Conservation (phyloP, 176 grass and related monocot genomes). For the Triticum timopheevii region DNA sequence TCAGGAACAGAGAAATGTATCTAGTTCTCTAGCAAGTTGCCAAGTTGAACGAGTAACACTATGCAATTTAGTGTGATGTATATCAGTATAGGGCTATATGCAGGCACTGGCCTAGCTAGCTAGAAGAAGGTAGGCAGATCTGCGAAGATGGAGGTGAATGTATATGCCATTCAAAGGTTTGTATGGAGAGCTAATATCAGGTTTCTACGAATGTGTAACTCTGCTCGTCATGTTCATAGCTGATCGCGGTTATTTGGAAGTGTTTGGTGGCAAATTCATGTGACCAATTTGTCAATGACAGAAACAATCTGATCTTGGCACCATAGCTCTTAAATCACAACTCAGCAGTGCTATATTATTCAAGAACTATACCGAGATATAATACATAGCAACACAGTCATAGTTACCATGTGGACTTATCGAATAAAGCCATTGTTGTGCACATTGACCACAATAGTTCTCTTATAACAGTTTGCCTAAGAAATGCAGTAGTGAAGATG, state of each 20-base stretch:
- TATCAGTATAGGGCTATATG: background rate
- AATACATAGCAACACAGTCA: background rate
- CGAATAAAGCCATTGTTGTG: background rate
- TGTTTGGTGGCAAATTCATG: background rate
- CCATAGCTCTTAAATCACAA: background rate
- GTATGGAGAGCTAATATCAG: background rate
- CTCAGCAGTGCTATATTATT: background rate
- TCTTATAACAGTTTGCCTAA: background rate
- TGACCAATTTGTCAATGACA: background rate
- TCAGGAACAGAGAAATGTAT: slow-evolving; percentile 9
- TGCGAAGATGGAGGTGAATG: background rate
- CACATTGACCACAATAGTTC: background rate
- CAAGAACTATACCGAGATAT: background rate
- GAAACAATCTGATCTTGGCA: background rate
- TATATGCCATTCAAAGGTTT: background rate
- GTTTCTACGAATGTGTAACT: background rate
- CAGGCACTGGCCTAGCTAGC: slow-evolving; percentile 15
- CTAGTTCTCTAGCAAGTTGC: background rate
- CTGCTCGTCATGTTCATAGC: background rate
- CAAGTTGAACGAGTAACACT: slow-evolving; percentile 14
- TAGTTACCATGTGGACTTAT: background rate
- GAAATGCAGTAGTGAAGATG: background rate
- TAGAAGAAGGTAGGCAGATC: slow-evolving; percentile 1
- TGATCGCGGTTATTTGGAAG: background rate
- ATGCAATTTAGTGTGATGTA: background rate